phyloP scores from a whole-genome alignment of 2,329 filamentous ascomycete genomes.

The Pseudogymnoascus sp. region DNA sequence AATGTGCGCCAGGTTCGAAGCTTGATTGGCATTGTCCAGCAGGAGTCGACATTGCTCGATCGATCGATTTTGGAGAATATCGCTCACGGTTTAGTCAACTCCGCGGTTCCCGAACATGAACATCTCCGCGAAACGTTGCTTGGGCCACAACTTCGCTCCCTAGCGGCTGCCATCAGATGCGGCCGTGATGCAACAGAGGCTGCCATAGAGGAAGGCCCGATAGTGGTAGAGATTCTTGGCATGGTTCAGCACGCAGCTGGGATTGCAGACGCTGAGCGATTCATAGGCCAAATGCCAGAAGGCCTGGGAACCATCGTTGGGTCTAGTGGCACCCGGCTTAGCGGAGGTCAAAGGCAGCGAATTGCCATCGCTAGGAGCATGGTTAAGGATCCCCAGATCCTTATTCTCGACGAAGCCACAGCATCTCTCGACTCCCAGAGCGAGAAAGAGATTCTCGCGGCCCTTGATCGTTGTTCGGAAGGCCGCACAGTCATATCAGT shows the following conservation, averaged over 20 bases:
- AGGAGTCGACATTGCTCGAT: slow-evolving; percentile 28
- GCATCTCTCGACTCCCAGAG: slow-evolving; percentile 93
- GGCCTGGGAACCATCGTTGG: slow-evolving; percentile 67
- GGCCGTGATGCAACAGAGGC: background rate
- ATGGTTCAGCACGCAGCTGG: slow-evolving; percentile 3
- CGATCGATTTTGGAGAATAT: slow-evolving; percentile 41
- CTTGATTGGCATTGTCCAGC: slow-evolving; percentile 25
- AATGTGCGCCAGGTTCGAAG: slow-evolving; percentile 28
- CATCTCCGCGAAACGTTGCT: background rate
- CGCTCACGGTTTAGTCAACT: slow-evolving; percentile 43
- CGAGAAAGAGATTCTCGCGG: slow-evolving; percentile 81
- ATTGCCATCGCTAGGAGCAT: slow-evolving; percentile 61
- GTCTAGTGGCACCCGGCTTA: slow-evolving; percentile 67
- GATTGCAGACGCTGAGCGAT: slow-evolving; percentile 48
- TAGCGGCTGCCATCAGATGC: background rate
- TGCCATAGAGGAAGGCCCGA: background rate
- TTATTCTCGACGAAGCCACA: slow-evolving; percentile 95
- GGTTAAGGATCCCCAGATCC: slow-evolving; percentile 66
- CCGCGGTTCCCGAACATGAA: slow-evolving; percentile 34
- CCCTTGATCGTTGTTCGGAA: slow-evolving; percentile 55
- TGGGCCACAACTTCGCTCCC: background rate
- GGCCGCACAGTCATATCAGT: slow-evolving; percentile 89
- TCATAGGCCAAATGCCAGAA: slow-evolving; percentile 57
- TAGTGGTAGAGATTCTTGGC: background rate
- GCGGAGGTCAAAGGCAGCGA: slow-evolving; percentile 70